A percentile compares a stretch with the other conserved stretches of the same genome.
Conservation (phyloP, 257 asterid species). For the Solanum virginianum region DNA sequence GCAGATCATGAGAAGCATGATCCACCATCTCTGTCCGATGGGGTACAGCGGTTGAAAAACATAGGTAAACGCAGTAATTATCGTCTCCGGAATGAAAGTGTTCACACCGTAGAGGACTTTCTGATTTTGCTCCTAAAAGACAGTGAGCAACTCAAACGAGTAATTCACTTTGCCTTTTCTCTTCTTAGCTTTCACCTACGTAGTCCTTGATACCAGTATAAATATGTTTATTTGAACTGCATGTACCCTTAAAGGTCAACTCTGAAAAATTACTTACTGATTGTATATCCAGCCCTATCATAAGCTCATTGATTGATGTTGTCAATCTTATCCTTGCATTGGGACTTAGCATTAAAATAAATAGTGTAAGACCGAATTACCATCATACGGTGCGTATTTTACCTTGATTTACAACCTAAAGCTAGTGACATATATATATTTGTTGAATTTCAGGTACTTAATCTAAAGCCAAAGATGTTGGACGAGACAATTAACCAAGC, state of each 20-base stretch:
- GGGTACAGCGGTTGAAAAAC: conserved; percentile 19
- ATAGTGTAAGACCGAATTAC: neutral
- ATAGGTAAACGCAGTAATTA: conserved; percentile 17
- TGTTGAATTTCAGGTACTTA: conserved; percentile 21
- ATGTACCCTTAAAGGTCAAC: neutral
- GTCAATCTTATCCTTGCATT: neutral
- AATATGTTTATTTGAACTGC: neutral
- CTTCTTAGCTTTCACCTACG: neutral
- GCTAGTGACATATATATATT: neutral
- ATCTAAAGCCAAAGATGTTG: conserved; percentile 17
- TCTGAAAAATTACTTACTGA: neutral
- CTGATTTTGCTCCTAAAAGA: conserved; percentile 26
- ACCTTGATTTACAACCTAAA: neutral
- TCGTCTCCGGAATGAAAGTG: conserved; percentile 9
- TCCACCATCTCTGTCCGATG: conserved; percentile 33
- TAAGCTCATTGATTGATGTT: neutral
- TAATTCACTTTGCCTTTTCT: conserved; percentile 1
- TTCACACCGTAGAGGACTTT: conserved; percentile 39
- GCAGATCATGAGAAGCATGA: conserved; percentile 33
- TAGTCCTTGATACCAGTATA: neutral
- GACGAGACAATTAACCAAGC: conserved; percentile 34
- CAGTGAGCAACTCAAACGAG: conserved; percentile 29
- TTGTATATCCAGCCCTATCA: neutral
- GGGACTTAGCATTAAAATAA: neutral
- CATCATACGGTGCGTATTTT: neutral